phyloP scores from a whole-genome alignment of 257 asterid genomes.

The Anisodus tanguticus region DNA sequence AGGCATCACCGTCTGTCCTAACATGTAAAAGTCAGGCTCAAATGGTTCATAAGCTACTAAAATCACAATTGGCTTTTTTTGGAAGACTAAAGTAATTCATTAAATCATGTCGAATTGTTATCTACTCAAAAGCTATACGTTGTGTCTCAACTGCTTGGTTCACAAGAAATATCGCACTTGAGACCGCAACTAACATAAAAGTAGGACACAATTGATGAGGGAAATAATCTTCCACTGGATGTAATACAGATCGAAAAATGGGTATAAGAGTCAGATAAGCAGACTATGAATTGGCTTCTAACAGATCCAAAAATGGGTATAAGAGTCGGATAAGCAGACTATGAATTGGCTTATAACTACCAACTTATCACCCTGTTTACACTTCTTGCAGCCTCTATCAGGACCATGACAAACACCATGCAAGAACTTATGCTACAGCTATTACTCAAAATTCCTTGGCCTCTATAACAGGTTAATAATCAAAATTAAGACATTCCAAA shows the following conservation, averaged over 20 bases:
- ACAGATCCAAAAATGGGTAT: neutral
- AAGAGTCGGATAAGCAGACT: neutral
- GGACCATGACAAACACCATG: conserved; percentile 14
- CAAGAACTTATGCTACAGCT: conserved; percentile 14
- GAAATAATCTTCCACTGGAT: neutral
- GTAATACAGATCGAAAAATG: neutral
- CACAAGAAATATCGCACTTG: neutral
- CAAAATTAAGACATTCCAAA: neutral
- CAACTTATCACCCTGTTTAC: neutral
- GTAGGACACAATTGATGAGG: neutral
- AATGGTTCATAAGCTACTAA: neutral
- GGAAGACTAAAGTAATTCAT: too few relatives aligned
- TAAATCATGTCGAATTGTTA: neutral
- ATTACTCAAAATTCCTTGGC: neutral
- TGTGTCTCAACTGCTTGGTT: neutral
- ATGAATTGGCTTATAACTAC: neutral
- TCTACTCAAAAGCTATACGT: neutral
- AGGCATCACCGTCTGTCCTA: neutral
- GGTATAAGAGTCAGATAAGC: neutral
- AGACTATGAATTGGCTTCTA: neutral
- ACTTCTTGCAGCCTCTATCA: conserved; percentile 1
- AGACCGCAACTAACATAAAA: neutral
- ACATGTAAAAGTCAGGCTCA: neutral
- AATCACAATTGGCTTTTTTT: neutral
- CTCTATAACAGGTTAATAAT: neutral